Base-by-base conservation (phyloP, 2,329 filamentous ascomycete species). In the Pyricularia sp. region DNA sequence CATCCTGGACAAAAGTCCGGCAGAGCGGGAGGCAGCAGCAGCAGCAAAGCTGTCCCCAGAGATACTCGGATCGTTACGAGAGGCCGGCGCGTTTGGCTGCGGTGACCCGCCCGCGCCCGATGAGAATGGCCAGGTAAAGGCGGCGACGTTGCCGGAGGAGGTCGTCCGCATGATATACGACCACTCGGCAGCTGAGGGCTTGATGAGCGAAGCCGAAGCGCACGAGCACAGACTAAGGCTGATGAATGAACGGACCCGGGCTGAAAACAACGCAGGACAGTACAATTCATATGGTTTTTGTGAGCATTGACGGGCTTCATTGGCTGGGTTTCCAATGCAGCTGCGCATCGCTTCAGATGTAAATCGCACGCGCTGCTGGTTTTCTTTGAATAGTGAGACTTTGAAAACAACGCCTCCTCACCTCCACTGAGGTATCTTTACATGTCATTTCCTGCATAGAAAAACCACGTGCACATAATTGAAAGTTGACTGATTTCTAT, bases 151-250 rank as follows among this genome's bases (percentile, higher is more conserved):
- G 25, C 65, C 42, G 5, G 42, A 59, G 17, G 42, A 67, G 65
- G 23, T 67, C 36, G 23, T 26, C 23, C 20, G 20, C 9, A 66
- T 66, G 14, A 55, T 66, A 10, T 14, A 28, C 12, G 2, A 17
- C 11, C 33, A 66, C 64, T 5, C 20, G 9, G 14, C 1, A 12
- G 9, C 36, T 5, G 9, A 26, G 33, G 64, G 42, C n/a, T 17
- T 65, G 3, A 65, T 65, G 64, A 65, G 64, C 4, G 64, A 65
- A 36, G 64, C 31, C n/a, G 64, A 65, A 20, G 64, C 30, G 26
- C 64, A 36, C 11, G 30, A 42, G 9, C 64, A 65, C 11, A 31
- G 31, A 23, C 31, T 65, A 1, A 2, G 12, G 23, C 23, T 67
- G n/a, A 67, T 67, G 65, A 11, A 28, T 11, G 65, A 67, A 50